Percentiles rank a stretch among this genome's conserved stretches.
phyloP scores from a whole-genome alignment of 768 basidiomycete genomes.

The Auricularia sp. region DNA sequence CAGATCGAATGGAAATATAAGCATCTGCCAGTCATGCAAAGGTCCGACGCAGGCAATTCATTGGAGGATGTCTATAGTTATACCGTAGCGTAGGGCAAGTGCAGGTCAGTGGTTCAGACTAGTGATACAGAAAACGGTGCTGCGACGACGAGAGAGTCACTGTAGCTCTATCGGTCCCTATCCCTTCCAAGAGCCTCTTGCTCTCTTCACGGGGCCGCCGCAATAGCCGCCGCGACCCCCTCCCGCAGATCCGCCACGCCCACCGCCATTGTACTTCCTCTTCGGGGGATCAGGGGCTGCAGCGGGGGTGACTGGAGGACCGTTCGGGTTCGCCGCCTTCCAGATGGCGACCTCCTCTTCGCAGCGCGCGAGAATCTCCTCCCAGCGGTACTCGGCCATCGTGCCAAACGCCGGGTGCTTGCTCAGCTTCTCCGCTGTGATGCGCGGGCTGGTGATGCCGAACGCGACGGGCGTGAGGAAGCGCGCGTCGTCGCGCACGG shows the following conservation, averaged over 20 bases:
- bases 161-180: no score
- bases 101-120: no score
- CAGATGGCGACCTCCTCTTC: conserved; percentile 26
- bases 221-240: background rate
- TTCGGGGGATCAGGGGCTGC: background rate
- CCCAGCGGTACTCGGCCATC: conserved; percentile 34
- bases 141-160: no score
- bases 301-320: background rate
- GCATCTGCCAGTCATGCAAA: no score
- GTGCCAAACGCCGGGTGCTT: conserved; percentile 36
- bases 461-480: conserved; percentile 43
- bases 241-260: background rate
- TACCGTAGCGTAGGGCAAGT: no score
- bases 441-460: conserved; percentile 36
- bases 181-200: no score
- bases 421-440: conserved; percentile 33
- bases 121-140: no score
- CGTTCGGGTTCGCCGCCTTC: background rate
- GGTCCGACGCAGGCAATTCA: no score
- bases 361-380: conserved; percentile 30
- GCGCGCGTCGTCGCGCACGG: conserved; percentile 38
- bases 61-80: no score
- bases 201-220: no score
- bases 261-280: background rate
- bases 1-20: no score